These are phyloP conservation scores for Lenwebbia sp. DNA, from an alignment of 345 rosid species.

Conservation along the genomic window DNA sequence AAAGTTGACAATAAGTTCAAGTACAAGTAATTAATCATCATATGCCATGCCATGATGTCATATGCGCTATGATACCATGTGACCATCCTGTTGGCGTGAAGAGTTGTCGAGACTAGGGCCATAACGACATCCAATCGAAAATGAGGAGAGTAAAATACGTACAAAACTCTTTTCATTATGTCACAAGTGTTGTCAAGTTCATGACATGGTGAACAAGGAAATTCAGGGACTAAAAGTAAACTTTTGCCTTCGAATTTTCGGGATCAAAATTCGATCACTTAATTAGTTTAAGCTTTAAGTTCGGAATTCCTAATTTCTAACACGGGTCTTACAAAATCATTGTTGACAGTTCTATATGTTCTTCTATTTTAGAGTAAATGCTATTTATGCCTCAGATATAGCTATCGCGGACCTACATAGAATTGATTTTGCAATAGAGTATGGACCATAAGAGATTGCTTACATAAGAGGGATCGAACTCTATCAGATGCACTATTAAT, in stretches of 20 bases:
- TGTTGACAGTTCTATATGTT: background rate
- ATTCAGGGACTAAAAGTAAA: background rate
- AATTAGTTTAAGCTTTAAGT: background rate
- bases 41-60: background rate
- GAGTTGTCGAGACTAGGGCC: background rate
- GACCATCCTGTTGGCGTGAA: background rate
- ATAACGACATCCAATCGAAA: background rate
- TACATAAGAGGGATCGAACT: background rate
- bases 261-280: background rate
- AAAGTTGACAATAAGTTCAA: background rate
- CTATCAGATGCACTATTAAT: background rate
- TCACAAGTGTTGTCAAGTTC: background rate
- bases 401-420: background rate
- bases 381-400: background rate
- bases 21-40: background rate
- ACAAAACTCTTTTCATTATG: background rate
- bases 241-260: background rate
- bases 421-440: background rate
- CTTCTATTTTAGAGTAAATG: background rate
- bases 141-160: background rate
- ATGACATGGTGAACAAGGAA: background rate
- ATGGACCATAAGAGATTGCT: background rate
- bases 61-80: background rate
- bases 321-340: background rate
- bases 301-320: background rate